Base-by-base conservation (phyloP, 495 filamentous ascomycete species). In the Chaetomidium leptoderma region DNA sequence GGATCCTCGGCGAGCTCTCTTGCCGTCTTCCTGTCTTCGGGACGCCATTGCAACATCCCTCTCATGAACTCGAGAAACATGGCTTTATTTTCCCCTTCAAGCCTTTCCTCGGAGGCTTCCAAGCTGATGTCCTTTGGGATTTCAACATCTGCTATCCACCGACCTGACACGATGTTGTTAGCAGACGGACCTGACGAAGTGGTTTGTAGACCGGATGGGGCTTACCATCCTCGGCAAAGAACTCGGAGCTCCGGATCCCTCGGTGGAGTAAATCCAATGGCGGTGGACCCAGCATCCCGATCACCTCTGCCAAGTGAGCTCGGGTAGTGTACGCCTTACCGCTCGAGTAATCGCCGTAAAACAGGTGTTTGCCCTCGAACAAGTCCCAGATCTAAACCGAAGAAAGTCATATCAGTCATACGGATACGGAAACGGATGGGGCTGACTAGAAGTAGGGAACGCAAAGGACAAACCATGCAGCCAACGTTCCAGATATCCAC, bases 401-500 rank as follows among this genome's bases (percentile, higher is more conserved):
- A 9, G 17, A 21, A 21, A 19, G 39, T 33, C n/a, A n/a, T 33
- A 42, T 42, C 6, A 19, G 39, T 33, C 6, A 6, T 21, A 42
- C n/a, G n/a, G n/a, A n/a, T n/a, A 33, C 11, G 6, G 32, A 6
- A 33, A 11, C 6, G 32, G 32, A 6, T 33, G 32, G 32, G 6
- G 11, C 32, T 6, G 11, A 6, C 32, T 6, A 42, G 17, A 6
- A 23, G 10, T 4, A 7, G n/a, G 6, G 6, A 2, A 23, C 1
- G 17, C 17, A 23, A 16, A 27, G 23, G 10, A 33, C 46, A 47
- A 57, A 82, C 79, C 63, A 81, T 66, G 57, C 75, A 68, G 50
- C 76, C 78, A 14, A 74, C 68, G 58, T 76, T 77, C 78, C 79
- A 81, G 42, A 79, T 77, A 58, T 81, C 78, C 33, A 78, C 64